Percentiles rank a stretch among this genome's conserved stretches.
These are phyloP conservation scores for Beauveria sp. DNA, from an alignment of 2,329 filamentous ascomycete species.

Conservation along the genomic window DNA sequence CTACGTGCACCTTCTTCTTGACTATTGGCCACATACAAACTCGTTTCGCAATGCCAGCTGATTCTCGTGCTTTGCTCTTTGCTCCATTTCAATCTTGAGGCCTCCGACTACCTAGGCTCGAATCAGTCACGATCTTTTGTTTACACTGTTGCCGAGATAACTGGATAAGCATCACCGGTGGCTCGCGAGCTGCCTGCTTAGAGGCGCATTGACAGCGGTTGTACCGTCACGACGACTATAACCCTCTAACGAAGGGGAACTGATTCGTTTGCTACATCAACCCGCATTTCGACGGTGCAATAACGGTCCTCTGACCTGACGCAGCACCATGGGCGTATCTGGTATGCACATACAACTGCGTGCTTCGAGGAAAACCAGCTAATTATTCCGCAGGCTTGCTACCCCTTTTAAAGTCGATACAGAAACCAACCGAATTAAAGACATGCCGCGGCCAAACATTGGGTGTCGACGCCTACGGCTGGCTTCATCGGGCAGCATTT, in stretches of 20 bases:
- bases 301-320: background rate
- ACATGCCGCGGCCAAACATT: conserved; percentile 82
- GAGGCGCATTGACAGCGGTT: background rate
- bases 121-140: background rate
- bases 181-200: background rate
- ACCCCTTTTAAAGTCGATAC: conserved; percentile 91
- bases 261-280: background rate
- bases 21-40: background rate
- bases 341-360: conserved; percentile 19
- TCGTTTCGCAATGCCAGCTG: background rate
- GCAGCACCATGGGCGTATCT: conserved; percentile 28
- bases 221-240: background rate
- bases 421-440: conserved; percentile 78
- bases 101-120: background rate
- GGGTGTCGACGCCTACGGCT: conserved; percentile 95
- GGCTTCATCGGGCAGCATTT: conserved; percentile 90
- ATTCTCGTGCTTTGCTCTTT: conserved; percentile 1
- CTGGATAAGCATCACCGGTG: background rate
- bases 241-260: no score
- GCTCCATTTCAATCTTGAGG: background rate
- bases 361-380: conserved; percentile 11
- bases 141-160: background rate
- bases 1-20: background rate
- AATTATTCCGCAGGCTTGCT: conserved; percentile 58
- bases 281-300: background rate